Conservation (phyloP, 192 early-diverging fungal genomes). For the Linnemannia hyalina region DNA sequence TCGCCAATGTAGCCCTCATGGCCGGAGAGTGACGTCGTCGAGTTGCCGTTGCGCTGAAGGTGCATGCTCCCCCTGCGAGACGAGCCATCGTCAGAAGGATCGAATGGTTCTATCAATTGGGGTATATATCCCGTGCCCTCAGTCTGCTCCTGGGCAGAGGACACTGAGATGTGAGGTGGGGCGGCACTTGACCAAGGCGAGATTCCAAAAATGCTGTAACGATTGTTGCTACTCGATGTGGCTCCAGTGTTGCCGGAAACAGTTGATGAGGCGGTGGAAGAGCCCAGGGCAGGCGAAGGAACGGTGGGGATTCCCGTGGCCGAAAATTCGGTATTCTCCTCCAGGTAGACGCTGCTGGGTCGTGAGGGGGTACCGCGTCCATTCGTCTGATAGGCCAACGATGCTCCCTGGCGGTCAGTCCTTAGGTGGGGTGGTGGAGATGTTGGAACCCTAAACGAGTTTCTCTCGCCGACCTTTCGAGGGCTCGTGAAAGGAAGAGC, state of each 20-base stretch:
- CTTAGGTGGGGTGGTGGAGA: neutral
- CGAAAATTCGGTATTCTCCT: slow-evolving; percentile 30
- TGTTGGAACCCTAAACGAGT: slow-evolving; percentile 26
- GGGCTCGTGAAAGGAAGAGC: slow-evolving; percentile 44
- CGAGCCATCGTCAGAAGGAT: slow-evolving; percentile 22
- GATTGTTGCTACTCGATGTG: neutral
- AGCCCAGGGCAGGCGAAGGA: neutral
- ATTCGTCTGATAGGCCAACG: slow-evolving; percentile 31
- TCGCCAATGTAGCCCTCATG: neutral
- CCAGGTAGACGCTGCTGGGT: slow-evolving; percentile 50
- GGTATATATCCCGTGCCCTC: neutral
- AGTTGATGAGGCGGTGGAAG: neutral
- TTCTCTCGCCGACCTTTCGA: slow-evolving; percentile 45
- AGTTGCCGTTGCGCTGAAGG: slow-evolving; percentile 22
- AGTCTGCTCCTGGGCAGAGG: slow-evolving; percentile 20
- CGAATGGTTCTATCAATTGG: slow-evolving; percentile 13
- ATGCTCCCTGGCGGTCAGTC: slow-evolving; percentile 16
- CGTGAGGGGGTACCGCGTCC: slow-evolving; percentile 51
- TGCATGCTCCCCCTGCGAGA: slow-evolving; percentile 34
- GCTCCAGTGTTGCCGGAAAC: slow-evolving; percentile 16
- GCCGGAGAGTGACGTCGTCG: slow-evolving; percentile 18
- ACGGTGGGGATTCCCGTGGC: neutral
- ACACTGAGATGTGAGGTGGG: slow-evolving; percentile 32
- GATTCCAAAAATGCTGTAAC: slow-evolving; percentile 51
- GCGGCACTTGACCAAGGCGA: slow-evolving; percentile 41